These are phyloP conservation scores for Bauhinia variegata DNA, from an alignment of 306 rosid species.

Conservation along the genomic window DNA sequence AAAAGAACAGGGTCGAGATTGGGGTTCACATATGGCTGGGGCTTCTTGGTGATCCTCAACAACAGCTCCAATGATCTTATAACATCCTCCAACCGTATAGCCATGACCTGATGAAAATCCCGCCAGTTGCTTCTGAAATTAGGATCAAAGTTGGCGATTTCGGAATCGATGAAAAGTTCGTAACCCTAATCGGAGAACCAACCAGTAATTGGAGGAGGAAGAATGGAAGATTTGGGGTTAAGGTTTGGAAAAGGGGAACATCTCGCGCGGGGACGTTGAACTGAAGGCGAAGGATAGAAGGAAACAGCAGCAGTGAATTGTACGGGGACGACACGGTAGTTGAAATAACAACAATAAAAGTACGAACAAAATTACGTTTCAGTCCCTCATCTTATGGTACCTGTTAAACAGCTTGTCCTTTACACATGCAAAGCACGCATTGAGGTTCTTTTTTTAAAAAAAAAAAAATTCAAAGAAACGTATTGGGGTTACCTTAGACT, in stretches of 20 bases:
- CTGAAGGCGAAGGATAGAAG: not conserved
- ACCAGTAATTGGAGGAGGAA: not conserved
- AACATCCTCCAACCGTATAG: conserved; percentile 68
- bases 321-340: not conserved
- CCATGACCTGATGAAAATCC: conserved; percentile 49
- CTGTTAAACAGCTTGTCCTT: no score
- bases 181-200: not conserved
- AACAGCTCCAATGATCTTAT: conserved; percentile 73
- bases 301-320: not conserved
- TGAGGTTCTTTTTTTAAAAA: no score
- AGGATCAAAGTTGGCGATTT: not conserved
- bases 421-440: no score
- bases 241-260: conserved; percentile 32
- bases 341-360: no score
- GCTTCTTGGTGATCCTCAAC: conserved; percentile 65
- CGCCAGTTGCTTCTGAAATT: not conserved
- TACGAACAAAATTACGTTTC: not conserved
- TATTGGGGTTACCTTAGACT: no score
- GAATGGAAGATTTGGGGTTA: not conserved
- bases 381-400: not conserved
- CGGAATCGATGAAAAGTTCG: not conserved
- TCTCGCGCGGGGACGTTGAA: not conserved
- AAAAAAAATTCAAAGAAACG: no score
- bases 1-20: conserved; percentile 83
- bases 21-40: conserved; percentile 68